Conservation (phyloP, 805 yeast genomes). For the Kluyveromyces nonfermentans region DNA sequence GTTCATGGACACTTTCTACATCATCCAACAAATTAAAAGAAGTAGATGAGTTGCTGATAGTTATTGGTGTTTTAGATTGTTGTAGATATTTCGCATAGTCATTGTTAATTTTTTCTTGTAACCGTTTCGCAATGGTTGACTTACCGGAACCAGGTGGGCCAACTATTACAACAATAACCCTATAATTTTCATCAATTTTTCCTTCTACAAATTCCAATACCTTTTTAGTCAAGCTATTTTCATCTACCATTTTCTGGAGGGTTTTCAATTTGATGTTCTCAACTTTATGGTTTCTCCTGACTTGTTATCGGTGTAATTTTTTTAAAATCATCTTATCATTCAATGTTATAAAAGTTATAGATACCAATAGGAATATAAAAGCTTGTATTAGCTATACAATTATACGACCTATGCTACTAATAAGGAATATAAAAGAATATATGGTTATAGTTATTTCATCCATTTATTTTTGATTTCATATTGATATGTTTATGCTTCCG, state of each 20-base stretch:
- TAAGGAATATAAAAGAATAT: too few species aligned
- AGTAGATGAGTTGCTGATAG: neutral
- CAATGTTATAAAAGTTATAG: neutral
- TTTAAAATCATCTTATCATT: neutral
- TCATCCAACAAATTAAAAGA: slow-evolving; percentile 5
- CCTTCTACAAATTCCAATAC: slow-evolving; percentile 22
- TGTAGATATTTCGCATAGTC: slow-evolving; percentile 11
- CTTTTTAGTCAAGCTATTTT: slow-evolving; percentile 25
- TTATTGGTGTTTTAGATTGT: neutral
- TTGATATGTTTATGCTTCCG: too few species aligned
- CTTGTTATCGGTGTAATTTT: neutral
- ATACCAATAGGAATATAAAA: too few species aligned
- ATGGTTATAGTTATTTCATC: too few species aligned
- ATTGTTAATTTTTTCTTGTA: slow-evolving; percentile 36
- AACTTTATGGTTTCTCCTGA: neutral
- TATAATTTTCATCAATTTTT: slow-evolving; percentile 24
- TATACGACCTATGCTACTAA: too few species aligned
- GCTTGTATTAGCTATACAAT: too few species aligned
- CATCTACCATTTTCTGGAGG: slow-evolving; percentile 22
- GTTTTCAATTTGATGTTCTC: neutral
- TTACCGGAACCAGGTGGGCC: slow-evolving; percentile 88
- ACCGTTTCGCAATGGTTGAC: slow-evolving; percentile 48
- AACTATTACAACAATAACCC: slow-evolving; percentile 50
- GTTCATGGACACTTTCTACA: slow-evolving; percentile 5
- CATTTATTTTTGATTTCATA: too few species aligned